Percentiles rank a stretch among this genome's conserved stretches.
phyloP scores from a whole-genome alignment of 768 basidiomycete genomes.

The Lepiota venenata region DNA sequence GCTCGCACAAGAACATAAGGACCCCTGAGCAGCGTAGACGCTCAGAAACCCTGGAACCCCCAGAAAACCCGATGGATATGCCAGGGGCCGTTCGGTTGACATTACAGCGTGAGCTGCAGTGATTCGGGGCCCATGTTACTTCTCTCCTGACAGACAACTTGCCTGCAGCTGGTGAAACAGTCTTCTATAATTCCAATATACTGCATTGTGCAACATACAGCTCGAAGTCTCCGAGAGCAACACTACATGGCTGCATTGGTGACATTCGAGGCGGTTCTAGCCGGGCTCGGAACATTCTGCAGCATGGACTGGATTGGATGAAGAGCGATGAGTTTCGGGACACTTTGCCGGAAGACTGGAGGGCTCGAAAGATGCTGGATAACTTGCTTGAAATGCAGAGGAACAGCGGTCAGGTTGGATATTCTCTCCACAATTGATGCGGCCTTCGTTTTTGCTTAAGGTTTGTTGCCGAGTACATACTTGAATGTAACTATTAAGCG shows the following conservation, averaged over 20 bases:
- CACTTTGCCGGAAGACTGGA: slow-evolving; percentile 34
- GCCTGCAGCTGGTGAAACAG: slow-evolving; percentile 61
- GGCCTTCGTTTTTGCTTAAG: too few relatives aligned
- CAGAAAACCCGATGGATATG: slow-evolving; percentile 62
- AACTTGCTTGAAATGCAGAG: slow-evolving; percentile 55
- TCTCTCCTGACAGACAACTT: background rate
- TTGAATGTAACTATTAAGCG: background rate
- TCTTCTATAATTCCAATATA: slow-evolving; percentile 80
- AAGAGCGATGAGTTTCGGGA: slow-evolving; percentile 44
- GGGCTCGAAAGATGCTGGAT: slow-evolving; percentile 54
- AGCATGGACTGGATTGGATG: slow-evolving; percentile 76
- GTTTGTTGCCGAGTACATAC: too few relatives aligned
- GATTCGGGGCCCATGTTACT: background rate
- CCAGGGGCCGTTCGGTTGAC: slow-evolving; percentile 57
- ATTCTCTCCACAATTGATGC: slow-evolving; percentile 4
- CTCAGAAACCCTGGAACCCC: slow-evolving; percentile 49
- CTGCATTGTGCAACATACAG: slow-evolving; percentile 71
- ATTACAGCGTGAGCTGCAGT: slow-evolving; percentile 44
- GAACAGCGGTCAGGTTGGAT: slow-evolving; percentile 2
- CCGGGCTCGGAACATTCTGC: slow-evolving; percentile 70
- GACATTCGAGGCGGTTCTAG: slow-evolving; percentile 55
- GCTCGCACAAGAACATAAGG: slow-evolving; percentile 57
- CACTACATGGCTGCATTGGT: slow-evolving; percentile 70
- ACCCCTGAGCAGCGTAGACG: slow-evolving; percentile 54
- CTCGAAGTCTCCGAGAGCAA: slow-evolving; percentile 46